Evolutionary conservation across 768 basidiomycete genomes (phyloP).

Genomic region (Panus rudis): DNA sequence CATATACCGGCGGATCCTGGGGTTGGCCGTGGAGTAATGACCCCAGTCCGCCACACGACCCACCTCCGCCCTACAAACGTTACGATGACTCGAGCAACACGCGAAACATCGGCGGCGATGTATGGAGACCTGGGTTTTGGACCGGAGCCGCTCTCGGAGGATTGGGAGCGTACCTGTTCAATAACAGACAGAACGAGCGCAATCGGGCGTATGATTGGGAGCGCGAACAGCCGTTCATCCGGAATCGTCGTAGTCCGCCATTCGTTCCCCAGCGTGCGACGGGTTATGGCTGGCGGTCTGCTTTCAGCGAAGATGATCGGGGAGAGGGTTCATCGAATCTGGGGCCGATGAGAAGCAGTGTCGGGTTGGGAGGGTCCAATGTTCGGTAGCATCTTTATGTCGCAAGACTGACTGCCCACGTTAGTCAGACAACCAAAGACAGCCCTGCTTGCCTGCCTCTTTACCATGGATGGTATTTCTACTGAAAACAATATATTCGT

Average conservation of each 20-base stretch:
- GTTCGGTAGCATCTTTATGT: no score
- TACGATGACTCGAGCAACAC: conserved; percentile 21
- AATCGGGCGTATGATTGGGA: conserved; percentile 55
- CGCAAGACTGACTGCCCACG: no score
- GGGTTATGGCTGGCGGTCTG: conserved; percentile 5
- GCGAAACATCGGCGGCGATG: conserved; percentile 22
- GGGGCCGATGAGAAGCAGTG: conserved; percentile 68
- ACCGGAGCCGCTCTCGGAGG: conserved; percentile 74
- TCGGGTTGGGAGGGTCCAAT: conserved; percentile 73
- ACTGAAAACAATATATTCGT: no score
- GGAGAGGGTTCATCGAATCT: conserved; percentile 65
- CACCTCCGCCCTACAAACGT: conserved; percentile 53
- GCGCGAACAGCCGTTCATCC: conserved; percentile 29
- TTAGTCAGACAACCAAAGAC: no score
- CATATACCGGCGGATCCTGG: neutral
- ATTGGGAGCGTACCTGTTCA: conserved; percentile 48
- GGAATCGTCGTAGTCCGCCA: conserved; percentile 17
- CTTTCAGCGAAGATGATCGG: conserved; percentile 39
- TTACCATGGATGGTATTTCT: no score
- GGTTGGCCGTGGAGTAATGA: conserved; percentile 23
- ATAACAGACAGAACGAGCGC: conserved; percentile 19
- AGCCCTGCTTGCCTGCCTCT: no score
- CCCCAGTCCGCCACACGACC: conserved; percentile 28
- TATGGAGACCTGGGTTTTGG: conserved; percentile 77
- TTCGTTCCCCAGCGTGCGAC: conserved; percentile 4